Evolutionary conservation across 2,329 filamentous ascomycete genomes (phyloP).

Genomic region (Colletotrichum simmondsii): DNA sequence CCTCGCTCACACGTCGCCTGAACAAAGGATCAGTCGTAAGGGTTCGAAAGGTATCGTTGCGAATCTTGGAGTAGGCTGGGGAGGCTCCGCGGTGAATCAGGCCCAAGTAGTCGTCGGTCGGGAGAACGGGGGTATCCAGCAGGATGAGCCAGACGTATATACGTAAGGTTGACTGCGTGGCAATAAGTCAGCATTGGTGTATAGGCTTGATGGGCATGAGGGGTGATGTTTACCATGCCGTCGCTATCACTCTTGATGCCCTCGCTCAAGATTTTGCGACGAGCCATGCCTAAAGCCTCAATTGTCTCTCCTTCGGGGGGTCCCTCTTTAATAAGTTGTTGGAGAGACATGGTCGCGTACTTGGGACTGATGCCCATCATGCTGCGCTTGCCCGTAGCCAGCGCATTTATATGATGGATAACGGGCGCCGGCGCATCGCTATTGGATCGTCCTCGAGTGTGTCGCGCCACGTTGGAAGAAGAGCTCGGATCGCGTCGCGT

Average conservation of each 20-base stretch:
- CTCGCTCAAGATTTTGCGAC: constrained; percentile 79
- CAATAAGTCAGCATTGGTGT: not conserved
- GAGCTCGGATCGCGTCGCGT: constrained; percentile 33
- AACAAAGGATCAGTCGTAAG: constrained; percentile 97
- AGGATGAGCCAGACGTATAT: constrained; percentile 98
- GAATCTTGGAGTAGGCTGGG: constrained; percentile 95
- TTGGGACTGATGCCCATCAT: constrained; percentile 50
- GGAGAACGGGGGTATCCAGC: constrained; percentile 85
- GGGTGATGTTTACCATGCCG: constrained; percentile 72
- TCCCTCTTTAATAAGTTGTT: constrained; percentile 83
- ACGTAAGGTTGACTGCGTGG: constrained; percentile 80
- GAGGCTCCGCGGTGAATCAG: constrained; percentile 94
- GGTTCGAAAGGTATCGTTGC: constrained; percentile 97
- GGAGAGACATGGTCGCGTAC: constrained; percentile 70
- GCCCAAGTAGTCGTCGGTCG: constrained; percentile 87
- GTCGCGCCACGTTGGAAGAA: constrained; percentile 50
- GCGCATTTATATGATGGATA: constrained; percentile 49
- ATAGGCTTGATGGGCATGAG: not conserved
- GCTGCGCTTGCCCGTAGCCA: constrained; percentile 48
- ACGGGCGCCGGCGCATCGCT: constrained; percentile 70
- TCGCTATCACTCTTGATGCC: constrained; percentile 82
- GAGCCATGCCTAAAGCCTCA: constrained; percentile 71
- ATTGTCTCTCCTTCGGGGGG: constrained; percentile 77
- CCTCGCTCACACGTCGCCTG: constrained; percentile 93
- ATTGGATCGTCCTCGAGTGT: constrained; percentile 74